Evolutionary conservation across 176 grass and related monocot species (phyloP).

Genomic region (Echinochloa phyllopogon): DNA sequence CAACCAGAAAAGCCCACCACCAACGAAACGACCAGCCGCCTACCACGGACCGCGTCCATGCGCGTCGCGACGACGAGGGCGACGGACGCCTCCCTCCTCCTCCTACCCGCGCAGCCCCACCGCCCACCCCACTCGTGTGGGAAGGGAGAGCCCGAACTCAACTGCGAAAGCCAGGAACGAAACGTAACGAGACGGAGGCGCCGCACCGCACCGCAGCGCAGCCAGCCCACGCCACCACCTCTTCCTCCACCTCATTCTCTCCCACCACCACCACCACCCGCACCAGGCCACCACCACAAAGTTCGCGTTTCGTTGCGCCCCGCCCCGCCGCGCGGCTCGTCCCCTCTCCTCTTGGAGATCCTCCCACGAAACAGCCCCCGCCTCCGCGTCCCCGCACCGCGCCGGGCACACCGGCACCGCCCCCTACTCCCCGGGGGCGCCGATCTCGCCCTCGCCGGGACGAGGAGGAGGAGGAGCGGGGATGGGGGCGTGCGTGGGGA

Average conservation of each 20-base stretch:
- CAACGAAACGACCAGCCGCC: slow-evolving; percentile 16
- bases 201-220: not conserved
- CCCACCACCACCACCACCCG: slow-evolving; percentile 14
- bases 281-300: slow-evolving; percentile 27
- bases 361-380: slow-evolving; percentile 27
- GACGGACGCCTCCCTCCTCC: not conserved
- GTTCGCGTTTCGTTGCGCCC: slow-evolving; percentile 13
- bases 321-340: not conserved
- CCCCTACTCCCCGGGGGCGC: not conserved
- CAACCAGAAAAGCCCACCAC: slow-evolving; percentile 10
- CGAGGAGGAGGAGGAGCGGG: not conserved
- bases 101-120: not conserved
- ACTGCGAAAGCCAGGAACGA: not conserved
- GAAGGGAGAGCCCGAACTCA: not conserved
- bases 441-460: slow-evolving; percentile 21
- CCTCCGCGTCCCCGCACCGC: not conserved
- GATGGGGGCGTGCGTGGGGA: slow-evolving; percentile 53
- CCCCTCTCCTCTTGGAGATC: not conserved
- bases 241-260: not conserved
- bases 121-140: slow-evolving; percentile 39
- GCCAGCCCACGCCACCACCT: not conserved
- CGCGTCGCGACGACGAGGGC: not conserved
- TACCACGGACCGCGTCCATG: slow-evolving; percentile 49
- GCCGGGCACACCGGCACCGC: not conserved
- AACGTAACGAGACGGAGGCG: not conserved